Conservation (phyloP, 805 yeast genomes). For the Diddensiella transvaalensis region DNA sequence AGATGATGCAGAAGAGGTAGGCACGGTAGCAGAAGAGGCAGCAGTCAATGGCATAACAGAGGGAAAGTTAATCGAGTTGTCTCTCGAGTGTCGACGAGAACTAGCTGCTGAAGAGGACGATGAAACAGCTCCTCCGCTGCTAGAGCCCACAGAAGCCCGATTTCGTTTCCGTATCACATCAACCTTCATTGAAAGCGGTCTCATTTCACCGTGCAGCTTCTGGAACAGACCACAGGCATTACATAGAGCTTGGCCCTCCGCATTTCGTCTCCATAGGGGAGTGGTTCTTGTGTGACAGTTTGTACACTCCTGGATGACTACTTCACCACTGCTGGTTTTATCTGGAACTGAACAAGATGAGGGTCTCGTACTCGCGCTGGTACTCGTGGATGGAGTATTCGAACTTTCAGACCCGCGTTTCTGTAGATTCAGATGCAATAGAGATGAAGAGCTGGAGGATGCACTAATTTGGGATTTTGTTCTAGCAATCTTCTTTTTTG, state of each 20-base stretch:
- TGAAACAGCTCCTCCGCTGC: not conserved
- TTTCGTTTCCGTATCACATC: slow-evolving; percentile 94
- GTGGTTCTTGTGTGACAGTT: slow-evolving; percentile 92
- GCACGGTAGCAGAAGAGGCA: slow-evolving; percentile 1
- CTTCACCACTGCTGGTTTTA: not conserved
- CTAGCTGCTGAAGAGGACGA: not conserved
- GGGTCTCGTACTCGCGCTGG: slow-evolving; percentile 4
- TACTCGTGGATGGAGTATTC: not conserved
- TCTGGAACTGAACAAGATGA: not conserved
- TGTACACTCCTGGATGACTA: slow-evolving; percentile 50
- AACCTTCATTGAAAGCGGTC: slow-evolving; percentile 90
- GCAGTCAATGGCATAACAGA: slow-evolving; percentile 10
- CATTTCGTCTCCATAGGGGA: slow-evolving; percentile 92
- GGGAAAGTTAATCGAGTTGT: not conserved
- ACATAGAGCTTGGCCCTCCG: slow-evolving; percentile 91
- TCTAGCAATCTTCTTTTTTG: slow-evolving; percentile 13
- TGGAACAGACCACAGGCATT: slow-evolving; percentile 95
- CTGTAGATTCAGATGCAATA: slow-evolving; percentile 14
- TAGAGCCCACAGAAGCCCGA: slow-evolving; percentile 35
- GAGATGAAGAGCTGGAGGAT: slow-evolving; percentile 2
- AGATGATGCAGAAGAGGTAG: not conserved
- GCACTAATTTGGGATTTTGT: slow-evolving; percentile 5
- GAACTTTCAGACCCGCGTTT: slow-evolving; percentile 1
- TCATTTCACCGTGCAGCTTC: slow-evolving; percentile 89
- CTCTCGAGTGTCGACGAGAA: slow-evolving; percentile 1